Evolutionary conservation across 768 basidiomycete species (phyloP), one percentile per base, ranked within the genome.

Genomic region (Hygrophorus russula): DNA sequence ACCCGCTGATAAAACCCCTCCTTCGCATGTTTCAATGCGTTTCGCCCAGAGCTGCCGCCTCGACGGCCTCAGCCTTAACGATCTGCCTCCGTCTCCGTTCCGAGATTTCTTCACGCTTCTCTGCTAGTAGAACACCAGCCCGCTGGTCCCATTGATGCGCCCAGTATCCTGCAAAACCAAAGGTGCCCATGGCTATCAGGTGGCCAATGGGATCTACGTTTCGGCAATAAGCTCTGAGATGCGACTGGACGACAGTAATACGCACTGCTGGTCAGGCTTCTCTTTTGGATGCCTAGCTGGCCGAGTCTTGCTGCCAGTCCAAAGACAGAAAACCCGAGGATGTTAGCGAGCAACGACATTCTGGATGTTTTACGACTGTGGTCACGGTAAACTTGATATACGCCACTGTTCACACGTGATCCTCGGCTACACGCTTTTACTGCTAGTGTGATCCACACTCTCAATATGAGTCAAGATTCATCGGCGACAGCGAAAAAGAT

Each of bases 291-390:
- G 42, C 82, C 83, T 17, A 96, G 78, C 64, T 93, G 90, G 53
- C 86, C 88, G 47, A 90, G 69, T 46, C 92, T 74, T 14, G 82
- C 79, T 15, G 80, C 80, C 46, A 96, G 80, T 34, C 91, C 91
- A 56, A 90, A 82, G 45, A 73, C 61, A 2, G 86, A 83, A 62
- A 87, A 87, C 33, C 86, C 85, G 56, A 87, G 59, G 49, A 89
- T 62, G 56, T 76, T 85, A 39, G 76, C 64, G 44, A 83, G 65
- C 56, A 87, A 63, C 33, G 82, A 57, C 80, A 85, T 86, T 44
- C 42, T 50, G 42, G 44, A 32, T 43, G 20, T 31, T 27, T 46
- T 28, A n/a, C n/a, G n/a, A n/a, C n/a, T n/a, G n/a, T n/a, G n/a
- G n/a, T n/a, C n/a, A n/a, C n/a, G n/a, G n/a, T n/a, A n/a, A n/a